Evolutionary conservation across 176 grass and related monocot species (phyloP).

Genomic region (Oryza brachyantha): DNA sequence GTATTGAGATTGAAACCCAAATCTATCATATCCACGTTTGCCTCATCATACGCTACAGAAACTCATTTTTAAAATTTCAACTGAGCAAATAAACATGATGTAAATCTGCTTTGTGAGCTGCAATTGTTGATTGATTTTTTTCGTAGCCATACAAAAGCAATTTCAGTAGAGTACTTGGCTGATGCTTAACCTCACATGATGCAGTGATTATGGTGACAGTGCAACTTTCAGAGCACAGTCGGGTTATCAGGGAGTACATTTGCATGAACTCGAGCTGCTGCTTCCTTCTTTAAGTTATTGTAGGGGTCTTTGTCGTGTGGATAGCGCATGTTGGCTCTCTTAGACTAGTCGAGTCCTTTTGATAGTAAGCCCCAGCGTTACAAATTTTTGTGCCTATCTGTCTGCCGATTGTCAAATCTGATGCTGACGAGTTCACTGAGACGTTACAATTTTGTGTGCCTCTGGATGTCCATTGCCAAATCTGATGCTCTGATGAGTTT

Average conservation of each 20-base stretch:
- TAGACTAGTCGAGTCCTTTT: background rate
- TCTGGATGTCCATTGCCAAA: background rate
- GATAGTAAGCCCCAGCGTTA: conserved; percentile 12
- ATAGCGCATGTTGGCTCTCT: background rate
- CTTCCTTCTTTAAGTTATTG: background rate
- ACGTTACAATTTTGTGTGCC: background rate
- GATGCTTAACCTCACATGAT: background rate
- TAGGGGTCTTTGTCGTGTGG: background rate
- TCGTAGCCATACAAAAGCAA: background rate
- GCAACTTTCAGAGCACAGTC: background rate
- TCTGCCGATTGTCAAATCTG: background rate
- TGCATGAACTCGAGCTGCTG: background rate
- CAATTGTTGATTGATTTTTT: background rate
- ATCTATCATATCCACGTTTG: background rate
- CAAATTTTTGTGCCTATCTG: background rate
- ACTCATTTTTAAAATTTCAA: background rate
- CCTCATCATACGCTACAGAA: background rate
- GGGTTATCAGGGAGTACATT: background rate
- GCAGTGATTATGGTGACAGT: conserved; percentile 23
- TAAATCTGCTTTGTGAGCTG: background rate
- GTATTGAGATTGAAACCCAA: conserved; percentile 17
- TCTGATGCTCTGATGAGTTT: background rate
- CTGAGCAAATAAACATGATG: background rate
- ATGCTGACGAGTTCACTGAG: no score
- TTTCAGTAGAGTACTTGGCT: background rate